A percentile compares a stretch with the other conserved stretches of the same genome.
phyloP scores from a whole-genome alignment of 345 rosid genomes.

The Combretum micranthum region DNA sequence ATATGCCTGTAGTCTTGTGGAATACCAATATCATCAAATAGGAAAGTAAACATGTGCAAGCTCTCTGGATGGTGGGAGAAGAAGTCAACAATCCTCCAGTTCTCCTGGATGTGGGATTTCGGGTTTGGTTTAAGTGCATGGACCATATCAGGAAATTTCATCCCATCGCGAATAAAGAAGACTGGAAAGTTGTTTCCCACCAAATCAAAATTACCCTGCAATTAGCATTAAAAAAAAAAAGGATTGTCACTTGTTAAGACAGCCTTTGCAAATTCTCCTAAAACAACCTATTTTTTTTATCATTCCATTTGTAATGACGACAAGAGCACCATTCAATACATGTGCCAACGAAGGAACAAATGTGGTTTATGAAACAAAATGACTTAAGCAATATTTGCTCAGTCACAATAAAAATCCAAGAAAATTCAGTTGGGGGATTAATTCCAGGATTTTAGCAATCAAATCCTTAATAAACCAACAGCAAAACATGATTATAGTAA shows the following conservation, averaged over 20 bases:
- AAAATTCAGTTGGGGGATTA: too few relatives aligned
- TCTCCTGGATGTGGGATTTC: conserved; percentile 94
- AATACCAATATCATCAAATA: conserved; percentile 84
- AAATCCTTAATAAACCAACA: too few relatives aligned
- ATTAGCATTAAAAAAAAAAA: background rate
- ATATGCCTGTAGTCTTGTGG: conserved; percentile 97
- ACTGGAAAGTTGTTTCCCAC: conserved; percentile 99
- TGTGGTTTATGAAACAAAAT: too few relatives aligned
- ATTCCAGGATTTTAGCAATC: too few relatives aligned
- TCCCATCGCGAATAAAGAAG: conserved; percentile 91
- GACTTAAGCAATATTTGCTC: too few relatives aligned
- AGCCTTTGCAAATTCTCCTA: too few relatives aligned
- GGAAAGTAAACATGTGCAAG: conserved; percentile 80
- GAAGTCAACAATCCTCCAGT: conserved; percentile 93
- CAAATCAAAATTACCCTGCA: conserved; percentile 95
- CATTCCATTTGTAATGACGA: too few relatives aligned
- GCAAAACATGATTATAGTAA: too few relatives aligned
- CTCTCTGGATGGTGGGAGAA: conserved; percentile 98
- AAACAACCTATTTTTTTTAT: too few relatives aligned
- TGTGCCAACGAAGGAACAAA: too few relatives aligned
- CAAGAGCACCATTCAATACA: too few relatives aligned
- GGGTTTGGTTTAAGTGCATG: conserved; percentile 96
- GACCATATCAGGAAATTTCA: conserved; percentile 95
- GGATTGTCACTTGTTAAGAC: background rate
- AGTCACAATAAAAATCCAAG: too few relatives aligned